Evolutionary conservation across 2,329 filamentous ascomycete species (phyloP).

Genomic region (Arthrobotrys conoides): DNA sequence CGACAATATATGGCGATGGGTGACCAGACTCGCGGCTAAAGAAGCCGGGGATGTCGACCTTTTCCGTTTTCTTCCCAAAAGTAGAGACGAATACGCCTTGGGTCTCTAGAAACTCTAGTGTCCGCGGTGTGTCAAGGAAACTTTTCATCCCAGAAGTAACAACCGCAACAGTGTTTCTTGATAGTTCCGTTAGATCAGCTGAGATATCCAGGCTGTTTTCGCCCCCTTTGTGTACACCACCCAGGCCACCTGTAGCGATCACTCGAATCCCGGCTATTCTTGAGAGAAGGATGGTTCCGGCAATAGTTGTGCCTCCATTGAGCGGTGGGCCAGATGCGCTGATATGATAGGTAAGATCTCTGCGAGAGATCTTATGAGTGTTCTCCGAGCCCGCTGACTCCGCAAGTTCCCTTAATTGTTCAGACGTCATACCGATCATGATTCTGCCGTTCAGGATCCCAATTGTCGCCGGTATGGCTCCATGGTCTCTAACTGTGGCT

Average conservation of each 20-base stretch:
- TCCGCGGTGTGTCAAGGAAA: slow-evolving; percentile 91
- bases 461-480: slow-evolving; percentile 89
- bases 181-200: slow-evolving; percentile 93
- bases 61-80: slow-evolving; percentile 78
- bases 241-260: slow-evolving; percentile 94
- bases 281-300: slow-evolving; percentile 92
- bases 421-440: slow-evolving; percentile 79
- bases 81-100: slow-evolving; percentile 84
- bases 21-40: slow-evolving; percentile 90
- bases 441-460: slow-evolving; percentile 88
- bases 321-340: slow-evolving; percentile 78
- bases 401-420: slow-evolving; percentile 80
- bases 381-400: slow-evolving; percentile 75
- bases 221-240: slow-evolving; percentile 91
- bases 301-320: slow-evolving; percentile 92
- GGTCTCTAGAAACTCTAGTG: slow-evolving; percentile 82
- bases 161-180: slow-evolving; percentile 88
- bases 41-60: slow-evolving; percentile 90
- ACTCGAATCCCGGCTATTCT: slow-evolving; percentile 88
- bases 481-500: slow-evolving; percentile 82
- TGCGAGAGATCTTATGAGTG: slow-evolving; percentile 85
- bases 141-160: slow-evolving; percentile 94
- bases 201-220: slow-evolving; percentile 92
- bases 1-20: slow-evolving; percentile 81
- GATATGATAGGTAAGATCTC: slow-evolving; percentile 86